A percentile compares a stretch with the other conserved stretches of the same genome.
phyloP scores from a whole-genome alignment of 352 stramenopile species.

The Pseudoperonospora humuli region DNA sequence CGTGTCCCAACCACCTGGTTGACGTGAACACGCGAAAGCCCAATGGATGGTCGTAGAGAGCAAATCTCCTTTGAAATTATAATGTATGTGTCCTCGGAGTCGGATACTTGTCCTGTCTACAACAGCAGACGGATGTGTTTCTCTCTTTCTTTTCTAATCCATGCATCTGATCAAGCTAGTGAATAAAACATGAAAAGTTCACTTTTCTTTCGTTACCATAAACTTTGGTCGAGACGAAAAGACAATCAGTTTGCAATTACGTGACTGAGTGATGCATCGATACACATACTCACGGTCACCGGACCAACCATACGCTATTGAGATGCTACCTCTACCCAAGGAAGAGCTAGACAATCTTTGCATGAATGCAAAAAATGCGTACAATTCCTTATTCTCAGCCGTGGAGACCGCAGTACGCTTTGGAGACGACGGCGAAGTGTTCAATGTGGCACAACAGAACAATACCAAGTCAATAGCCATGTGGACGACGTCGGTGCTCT shows the following conservation, averaged over 20 bases:
- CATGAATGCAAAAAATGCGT: conserved; percentile 22
- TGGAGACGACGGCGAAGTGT: conserved; percentile 27
- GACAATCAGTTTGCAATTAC: too few relatives aligned
- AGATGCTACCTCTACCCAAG: conserved; percentile 32
- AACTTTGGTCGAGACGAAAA: too few relatives aligned
- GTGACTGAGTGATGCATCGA: conserved; percentile 17
- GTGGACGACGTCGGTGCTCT: conserved; percentile 44
- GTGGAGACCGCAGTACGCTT: conserved; percentile 30
- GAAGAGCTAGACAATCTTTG: conserved; percentile 26
- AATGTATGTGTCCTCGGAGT: too few relatives aligned
- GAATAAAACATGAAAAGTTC: background rate
- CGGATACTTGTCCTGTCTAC: too few relatives aligned
- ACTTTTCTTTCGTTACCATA: conserved; percentile 14
- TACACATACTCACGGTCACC: conserved; percentile 41
- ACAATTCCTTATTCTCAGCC: conserved; percentile 31
- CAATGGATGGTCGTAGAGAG: too few relatives aligned
- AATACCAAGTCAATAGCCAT: conserved; percentile 45
- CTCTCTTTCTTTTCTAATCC: too few relatives aligned
- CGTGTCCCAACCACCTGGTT: too few relatives aligned
- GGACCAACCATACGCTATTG: conserved; percentile 41
- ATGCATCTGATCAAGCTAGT: too few relatives aligned
- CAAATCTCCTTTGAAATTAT: too few relatives aligned
- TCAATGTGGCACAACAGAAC: conserved; percentile 29
- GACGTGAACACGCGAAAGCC: too few relatives aligned
- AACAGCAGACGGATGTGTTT: too few relatives aligned